Conservation (phyloP, 2,329 filamentous ascomycete species). For the Cercospora sp. region DNA sequence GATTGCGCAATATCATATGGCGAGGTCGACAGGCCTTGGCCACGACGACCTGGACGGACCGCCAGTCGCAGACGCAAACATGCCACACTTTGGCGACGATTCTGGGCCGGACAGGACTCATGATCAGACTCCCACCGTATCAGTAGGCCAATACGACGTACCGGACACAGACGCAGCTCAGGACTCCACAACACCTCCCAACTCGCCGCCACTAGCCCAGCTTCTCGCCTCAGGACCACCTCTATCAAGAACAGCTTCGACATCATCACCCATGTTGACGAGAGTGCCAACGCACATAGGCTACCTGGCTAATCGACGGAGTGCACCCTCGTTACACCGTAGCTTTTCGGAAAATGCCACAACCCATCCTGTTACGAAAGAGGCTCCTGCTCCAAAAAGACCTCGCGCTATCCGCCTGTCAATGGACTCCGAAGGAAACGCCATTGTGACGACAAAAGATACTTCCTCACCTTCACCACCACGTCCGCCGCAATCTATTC, state of each 20-base stretch:
- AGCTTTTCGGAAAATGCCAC: conserved; percentile 15
- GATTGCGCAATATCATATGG: conserved; percentile 51
- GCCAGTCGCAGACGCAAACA: neutral
- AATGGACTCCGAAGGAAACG: conserved; percentile 84
- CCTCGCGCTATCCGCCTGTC: conserved; percentile 70
- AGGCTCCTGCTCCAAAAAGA: conserved; percentile 25
- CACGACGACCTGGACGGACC: neutral
- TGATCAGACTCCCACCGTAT: neutral
- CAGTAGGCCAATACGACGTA: neutral
- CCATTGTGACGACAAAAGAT: conserved; percentile 73
- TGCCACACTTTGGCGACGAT: neutral
- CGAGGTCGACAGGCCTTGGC: conserved; percentile 24
- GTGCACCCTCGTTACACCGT: conserved; percentile 42
- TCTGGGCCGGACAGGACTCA: neutral
- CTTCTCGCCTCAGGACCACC: neutral
- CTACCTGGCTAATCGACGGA: conserved; percentile 51
- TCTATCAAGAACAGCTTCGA: conserved; percentile 3
- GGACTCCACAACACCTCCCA: neutral
- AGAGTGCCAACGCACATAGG: conserved; percentile 21
- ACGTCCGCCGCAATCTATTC: conserved; percentile 37
- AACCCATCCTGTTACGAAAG: conserved; percentile 1
- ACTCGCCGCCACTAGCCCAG: neutral
- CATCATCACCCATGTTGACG: neutral
- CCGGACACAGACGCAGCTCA: neutral
- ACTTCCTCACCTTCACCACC: conserved; percentile 69